These are phyloP conservation scores for Peterozyma xylosa DNA, from an alignment of 805 yeast genomes.

Conservation along the genomic window DNA sequence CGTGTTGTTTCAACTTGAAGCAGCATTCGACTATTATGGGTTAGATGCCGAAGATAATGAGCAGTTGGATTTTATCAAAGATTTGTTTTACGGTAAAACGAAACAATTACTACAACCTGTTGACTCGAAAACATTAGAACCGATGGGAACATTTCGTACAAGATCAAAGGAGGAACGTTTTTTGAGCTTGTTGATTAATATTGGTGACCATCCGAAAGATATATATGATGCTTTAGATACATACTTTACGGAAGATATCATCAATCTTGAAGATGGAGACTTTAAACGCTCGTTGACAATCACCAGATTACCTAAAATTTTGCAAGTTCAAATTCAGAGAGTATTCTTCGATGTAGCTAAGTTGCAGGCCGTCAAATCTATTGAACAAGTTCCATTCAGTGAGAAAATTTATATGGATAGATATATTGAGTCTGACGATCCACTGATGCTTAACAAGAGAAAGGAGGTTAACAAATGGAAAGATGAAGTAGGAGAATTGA, in stretches of 20 bases:
- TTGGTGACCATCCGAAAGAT: conserved; percentile 82
- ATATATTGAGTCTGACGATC: conserved; percentile 65
- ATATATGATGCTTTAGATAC: conserved; percentile 87
- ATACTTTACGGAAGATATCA: conserved; percentile 67
- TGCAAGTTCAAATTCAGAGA: conserved; percentile 91
- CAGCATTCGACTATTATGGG: conserved; percentile 65
- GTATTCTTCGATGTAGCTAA: conserved; percentile 79
- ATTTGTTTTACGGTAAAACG: conserved; percentile 78
- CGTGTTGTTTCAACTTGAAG: conserved; percentile 84
- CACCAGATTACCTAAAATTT: conserved; percentile 63
- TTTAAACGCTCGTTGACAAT: conserved; percentile 72
- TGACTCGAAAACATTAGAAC: conserved; percentile 18
- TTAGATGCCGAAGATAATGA: conserved; percentile 64
- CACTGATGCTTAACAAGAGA: conserved; percentile 42
- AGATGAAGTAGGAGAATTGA: conserved; percentile 36
- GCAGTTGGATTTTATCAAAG: conserved; percentile 74
- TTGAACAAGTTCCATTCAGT: conserved; percentile 74
- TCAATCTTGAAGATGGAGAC: conserved; percentile 62
- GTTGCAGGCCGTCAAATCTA: conserved; percentile 72
- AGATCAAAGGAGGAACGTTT: conserved; percentile 66
- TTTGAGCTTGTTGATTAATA: conserved; percentile 73
- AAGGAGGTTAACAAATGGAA: conserved; percentile 60
- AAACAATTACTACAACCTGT: conserved; percentile 65
- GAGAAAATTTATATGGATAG: conserved; percentile 81
- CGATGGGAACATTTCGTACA: conserved; percentile 19